These are phyloP conservation scores for Monilinia polystroma DNA, from an alignment of 2,329 filamentous ascomycete genomes.

Conservation along the genomic window DNA sequence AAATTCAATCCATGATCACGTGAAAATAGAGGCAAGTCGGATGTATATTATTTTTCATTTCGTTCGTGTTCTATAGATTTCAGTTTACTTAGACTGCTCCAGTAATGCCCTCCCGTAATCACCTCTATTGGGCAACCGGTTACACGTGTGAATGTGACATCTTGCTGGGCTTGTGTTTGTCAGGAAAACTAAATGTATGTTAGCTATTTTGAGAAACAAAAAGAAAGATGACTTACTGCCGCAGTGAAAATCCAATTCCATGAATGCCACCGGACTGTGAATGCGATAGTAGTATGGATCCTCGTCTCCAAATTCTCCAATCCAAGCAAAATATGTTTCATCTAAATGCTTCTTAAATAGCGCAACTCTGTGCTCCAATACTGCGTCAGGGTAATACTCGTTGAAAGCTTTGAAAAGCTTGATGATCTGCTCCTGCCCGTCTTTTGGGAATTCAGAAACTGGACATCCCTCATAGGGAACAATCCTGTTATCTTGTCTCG, in stretches of 20 bases:
- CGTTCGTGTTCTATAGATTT: background rate
- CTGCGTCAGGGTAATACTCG: constrained; percentile 60
- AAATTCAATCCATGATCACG: background rate
- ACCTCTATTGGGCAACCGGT: constrained; percentile 70
- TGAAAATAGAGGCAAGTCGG: background rate
- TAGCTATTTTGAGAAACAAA: constrained; percentile 8
- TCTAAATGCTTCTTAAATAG: constrained; percentile 55
- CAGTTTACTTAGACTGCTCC: constrained; percentile 21
- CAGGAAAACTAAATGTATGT: constrained; percentile 58
- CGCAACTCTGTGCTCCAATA: constrained; percentile 54
- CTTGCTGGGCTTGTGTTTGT: constrained; percentile 70
- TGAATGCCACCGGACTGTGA: constrained; percentile 70
- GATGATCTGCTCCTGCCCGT: constrained; percentile 55
- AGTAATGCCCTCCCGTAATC: constrained; percentile 62
- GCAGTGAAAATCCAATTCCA: constrained; percentile 79
- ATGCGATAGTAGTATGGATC: constrained; percentile 78
- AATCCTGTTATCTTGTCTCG: constrained; percentile 73
- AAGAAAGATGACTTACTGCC: constrained; percentile 45
- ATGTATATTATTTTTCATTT: background rate
- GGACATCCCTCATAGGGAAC: constrained; percentile 69
- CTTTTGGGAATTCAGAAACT: constrained; percentile 48
- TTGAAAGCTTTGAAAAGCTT: constrained; percentile 64
- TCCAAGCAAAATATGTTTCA: constrained; percentile 82
- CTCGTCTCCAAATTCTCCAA: constrained; percentile 63
- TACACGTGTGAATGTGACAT: constrained; percentile 75